Conservation (phyloP, 805 yeast genomes). For the Kodamaea hsintzibuensis region DNA sequence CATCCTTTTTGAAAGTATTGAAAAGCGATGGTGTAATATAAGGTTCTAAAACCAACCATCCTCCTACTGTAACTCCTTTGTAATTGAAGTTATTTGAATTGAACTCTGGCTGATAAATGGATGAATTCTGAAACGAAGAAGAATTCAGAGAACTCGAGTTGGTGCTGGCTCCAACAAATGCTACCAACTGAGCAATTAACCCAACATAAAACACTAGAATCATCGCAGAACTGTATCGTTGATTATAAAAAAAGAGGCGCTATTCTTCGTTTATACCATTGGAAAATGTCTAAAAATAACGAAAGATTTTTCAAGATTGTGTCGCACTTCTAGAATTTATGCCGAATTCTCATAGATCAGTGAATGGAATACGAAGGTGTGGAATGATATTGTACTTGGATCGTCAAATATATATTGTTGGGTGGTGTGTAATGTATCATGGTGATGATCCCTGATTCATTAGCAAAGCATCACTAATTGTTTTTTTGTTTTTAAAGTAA, state of each 20-base stretch:
- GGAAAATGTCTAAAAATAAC: background rate
- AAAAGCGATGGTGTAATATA: slow-evolving; percentile 68
- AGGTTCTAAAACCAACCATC: slow-evolving; percentile 74
- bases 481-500: too few species aligned
- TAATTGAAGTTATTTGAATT: slow-evolving; percentile 15
- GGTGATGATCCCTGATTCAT: too few species aligned
- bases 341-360: background rate
- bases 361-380: background rate
- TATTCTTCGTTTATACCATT: too few species aligned
- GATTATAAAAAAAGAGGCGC: background rate
- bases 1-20: slow-evolving; percentile 34
- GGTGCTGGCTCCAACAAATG: background rate
- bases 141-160: slow-evolving; percentile 5
- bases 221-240: background rate
- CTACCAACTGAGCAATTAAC: background rate
- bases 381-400: background rate
- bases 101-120: slow-evolving; percentile 6
- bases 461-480: too few species aligned
- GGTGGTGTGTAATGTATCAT: too few species aligned
- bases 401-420: too few species aligned
- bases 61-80: slow-evolving; percentile 60
- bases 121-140: slow-evolving; percentile 2
- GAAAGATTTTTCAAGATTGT: background rate
- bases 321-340: background rate
- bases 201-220: background rate